Base-by-base conservation (phyloP, 2,329 filamentous ascomycete species). In the Aspergillus fijiensis region DNA sequence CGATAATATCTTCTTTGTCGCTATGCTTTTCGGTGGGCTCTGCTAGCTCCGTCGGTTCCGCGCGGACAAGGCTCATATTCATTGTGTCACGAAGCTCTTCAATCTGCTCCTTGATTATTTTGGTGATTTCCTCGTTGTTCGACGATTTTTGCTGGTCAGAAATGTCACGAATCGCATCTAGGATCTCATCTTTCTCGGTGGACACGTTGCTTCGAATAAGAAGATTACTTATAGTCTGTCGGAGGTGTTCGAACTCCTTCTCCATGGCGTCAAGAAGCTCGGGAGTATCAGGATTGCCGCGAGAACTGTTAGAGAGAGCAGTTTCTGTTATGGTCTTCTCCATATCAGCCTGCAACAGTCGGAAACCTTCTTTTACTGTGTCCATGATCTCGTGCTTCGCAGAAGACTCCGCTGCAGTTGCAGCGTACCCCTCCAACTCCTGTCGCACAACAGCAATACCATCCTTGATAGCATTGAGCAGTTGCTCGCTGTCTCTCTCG, bases 391-490 rank as follows among this genome's bases (percentile, higher is more conserved):
- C 90, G 65, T 94, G 89, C 61, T 93, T 91, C 21, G 85, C 85
- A 1, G 87, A 83, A 1, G 85, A 82, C 61, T 89, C 89, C 16
- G 86, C 82, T 7, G 87, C 85, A 51, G 87, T 87, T 68, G 93
- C 88, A 60, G 95, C 87, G 65, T 96, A 96, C 49, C 81, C 81
- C 70, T 96, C 91, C 57, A 98, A 90, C 60, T 96, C 90, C 12
- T 81, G 79, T 11, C 92, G 87, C 6, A 98, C 84, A 65, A 86
- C 88, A 66, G 96, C 92, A 14, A 96, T 83, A 0, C 92, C 92
- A 71, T 96, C 91, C 67, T 92, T 94, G 49, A 96, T 88, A 0
- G 92, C 90, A 73, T 95, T 91, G 4, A 97, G 81, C 12, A 96
- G 87, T 73, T 96, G 91, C 73, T 96, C 92, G 0, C 92, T 94